Evolutionary conservation across 1,139 yeast species (phyloP).

Genomic region (Protomyces gravidus): DNA sequence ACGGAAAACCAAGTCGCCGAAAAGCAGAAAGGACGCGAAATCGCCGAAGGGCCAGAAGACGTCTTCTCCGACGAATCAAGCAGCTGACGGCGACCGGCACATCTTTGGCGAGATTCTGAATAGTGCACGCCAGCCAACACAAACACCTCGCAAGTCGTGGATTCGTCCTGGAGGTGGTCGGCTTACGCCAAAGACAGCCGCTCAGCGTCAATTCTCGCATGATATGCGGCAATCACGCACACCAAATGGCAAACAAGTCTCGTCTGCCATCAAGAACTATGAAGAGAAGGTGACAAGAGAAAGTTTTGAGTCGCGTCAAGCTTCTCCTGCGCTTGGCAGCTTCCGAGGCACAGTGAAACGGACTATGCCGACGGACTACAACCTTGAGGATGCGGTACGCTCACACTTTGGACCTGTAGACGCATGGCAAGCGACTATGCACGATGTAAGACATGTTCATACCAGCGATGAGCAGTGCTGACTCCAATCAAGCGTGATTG

Average conservation of each 20-base stretch:
- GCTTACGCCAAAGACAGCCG: neutral
- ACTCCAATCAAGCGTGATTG: neutral
- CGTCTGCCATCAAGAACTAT: neutral
- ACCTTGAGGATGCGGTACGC: neutral
- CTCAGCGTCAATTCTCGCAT: neutral
- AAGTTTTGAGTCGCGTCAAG: neutral
- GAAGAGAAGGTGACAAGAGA: neutral
- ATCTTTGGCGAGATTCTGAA: neutral
- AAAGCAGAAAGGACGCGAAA: no score
- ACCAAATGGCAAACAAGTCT: neutral
- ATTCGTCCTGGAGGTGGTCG: neutral
- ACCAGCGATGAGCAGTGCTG: no score
- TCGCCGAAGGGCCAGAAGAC: neutral
- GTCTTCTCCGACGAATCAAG: neutral
- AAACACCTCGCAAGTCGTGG: neutral
- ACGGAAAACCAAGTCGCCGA: neutral
- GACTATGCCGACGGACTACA: neutral
- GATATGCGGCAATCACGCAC: neutral
- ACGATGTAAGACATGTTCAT: neutral
- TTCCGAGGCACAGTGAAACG: neutral
- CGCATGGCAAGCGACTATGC: neutral
- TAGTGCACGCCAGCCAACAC: neutral
- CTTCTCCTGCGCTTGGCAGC: neutral
- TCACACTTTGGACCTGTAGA: neutral
- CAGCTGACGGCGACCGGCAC: neutral